These are phyloP conservation scores for Boletus subparvulus DNA, from an alignment of 768 basidiomycete genomes.

Conservation along the genomic window DNA sequence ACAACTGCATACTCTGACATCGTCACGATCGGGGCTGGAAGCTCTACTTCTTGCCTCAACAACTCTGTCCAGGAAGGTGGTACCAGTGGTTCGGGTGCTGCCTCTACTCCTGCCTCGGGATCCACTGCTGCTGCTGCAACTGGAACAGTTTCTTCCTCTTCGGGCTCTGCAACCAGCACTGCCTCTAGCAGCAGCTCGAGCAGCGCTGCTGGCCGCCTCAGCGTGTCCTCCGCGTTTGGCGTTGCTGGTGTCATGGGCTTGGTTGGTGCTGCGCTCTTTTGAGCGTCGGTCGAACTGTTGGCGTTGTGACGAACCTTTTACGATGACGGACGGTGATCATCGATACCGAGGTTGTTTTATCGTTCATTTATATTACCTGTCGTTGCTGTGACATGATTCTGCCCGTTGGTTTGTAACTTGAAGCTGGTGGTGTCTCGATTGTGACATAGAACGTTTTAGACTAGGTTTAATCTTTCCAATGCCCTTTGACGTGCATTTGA, in stretches of 20 bases:
- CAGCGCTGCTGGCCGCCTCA: constrained; percentile 34
- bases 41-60: constrained; percentile 34
- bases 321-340: constrained; percentile 17
- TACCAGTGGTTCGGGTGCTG: not conserved
- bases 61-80: constrained; percentile 15
- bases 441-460: constrained; percentile 8
- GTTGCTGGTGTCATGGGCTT: constrained; percentile 52
- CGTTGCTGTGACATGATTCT: constrained; percentile 14
- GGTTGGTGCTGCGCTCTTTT: constrained; percentile 50
- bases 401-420: constrained; percentile 23
- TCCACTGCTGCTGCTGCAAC: constrained; percentile 1
- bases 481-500: no score
- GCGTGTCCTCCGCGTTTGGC: constrained; percentile 37
- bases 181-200: constrained; percentile 25
- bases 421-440: not conserved
- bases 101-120: constrained; percentile 9
- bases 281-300: constrained; percentile 11
- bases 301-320: constrained; percentile 7
- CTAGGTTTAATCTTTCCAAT: no score
- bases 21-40: constrained; percentile 42
- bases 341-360: constrained; percentile 13
- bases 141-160: not conserved
- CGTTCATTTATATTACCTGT: constrained; percentile 15
- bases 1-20: constrained; percentile 49
- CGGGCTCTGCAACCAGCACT: constrained; percentile 15